Conservation (phyloP, 495 filamentous ascomycete genomes). For the Penicillium canariense region DNA sequence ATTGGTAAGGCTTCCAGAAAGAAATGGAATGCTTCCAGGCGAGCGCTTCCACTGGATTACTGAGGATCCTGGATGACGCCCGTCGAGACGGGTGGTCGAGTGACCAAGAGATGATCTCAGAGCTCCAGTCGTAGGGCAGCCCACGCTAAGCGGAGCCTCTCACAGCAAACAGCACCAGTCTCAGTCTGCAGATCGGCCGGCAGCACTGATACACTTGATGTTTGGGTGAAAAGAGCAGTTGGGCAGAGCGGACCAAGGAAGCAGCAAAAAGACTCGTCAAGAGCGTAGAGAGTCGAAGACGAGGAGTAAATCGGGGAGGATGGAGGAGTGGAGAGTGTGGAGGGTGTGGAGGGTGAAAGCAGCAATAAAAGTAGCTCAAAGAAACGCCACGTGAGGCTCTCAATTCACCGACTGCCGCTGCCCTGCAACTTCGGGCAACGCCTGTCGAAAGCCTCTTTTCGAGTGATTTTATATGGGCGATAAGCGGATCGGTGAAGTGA, state of each 20-base stretch:
- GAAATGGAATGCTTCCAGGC: slow-evolving; percentile 12
- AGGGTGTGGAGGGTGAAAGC: neutral
- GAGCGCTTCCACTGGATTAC: neutral
- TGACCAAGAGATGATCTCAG: neutral
- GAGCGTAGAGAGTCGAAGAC: neutral
- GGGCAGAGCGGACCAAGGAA: neutral
- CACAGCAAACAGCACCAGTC: neutral
- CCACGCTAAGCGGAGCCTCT: slow-evolving; percentile 8
- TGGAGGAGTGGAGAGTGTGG: neutral
- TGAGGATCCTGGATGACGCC: neutral
- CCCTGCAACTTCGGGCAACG: neutral
- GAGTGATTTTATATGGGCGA: no score
- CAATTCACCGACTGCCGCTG: slow-evolving; percentile 2
- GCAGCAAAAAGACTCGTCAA: neutral
- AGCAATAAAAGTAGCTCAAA: neutral
- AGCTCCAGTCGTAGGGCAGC: slow-evolving; percentile 6
- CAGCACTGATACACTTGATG: slow-evolving; percentile 1
- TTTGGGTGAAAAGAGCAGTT: neutral
- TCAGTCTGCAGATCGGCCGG: slow-evolving; percentile 15
- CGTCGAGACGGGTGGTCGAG: neutral
- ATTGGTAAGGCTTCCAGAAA: slow-evolving; percentile 24
- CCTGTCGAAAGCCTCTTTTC: neutral
- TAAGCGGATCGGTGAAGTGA: no score
- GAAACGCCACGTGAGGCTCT: slow-evolving; percentile 19
- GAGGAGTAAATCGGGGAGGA: neutral